Conservation (phyloP, 1,284 basidiomycete species). For the Tremellales sp. region DNA sequence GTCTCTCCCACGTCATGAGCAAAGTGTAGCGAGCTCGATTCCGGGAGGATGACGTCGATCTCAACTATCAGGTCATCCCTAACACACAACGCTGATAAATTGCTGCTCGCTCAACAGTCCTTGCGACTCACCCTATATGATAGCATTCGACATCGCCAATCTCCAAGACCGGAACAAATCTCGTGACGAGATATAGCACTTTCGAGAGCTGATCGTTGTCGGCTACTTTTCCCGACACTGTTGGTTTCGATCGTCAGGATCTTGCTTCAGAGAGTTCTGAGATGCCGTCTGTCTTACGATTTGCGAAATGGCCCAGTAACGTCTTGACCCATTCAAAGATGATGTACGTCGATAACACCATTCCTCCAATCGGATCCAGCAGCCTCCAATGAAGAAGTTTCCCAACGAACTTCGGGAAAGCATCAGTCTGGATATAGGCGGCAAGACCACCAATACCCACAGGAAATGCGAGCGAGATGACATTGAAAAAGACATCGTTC, state of each 20-base stretch:
- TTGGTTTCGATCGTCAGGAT: constrained; percentile 1
- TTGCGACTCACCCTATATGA: constrained; percentile 43
- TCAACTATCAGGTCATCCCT: constrained; percentile 52
- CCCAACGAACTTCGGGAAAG: constrained; percentile 37
- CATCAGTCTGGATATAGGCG: background rate
- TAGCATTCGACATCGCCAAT: constrained; percentile 48
- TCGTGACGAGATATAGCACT: constrained; percentile 52
- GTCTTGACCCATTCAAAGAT: constrained; percentile 50
- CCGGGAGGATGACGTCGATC: constrained; percentile 50
- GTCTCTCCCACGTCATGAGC: constrained; percentile 52
- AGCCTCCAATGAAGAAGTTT: constrained; percentile 35
- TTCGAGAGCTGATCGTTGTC: constrained; percentile 40
- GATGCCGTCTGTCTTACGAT: constrained; percentile 29
- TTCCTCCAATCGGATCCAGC: constrained; percentile 53
- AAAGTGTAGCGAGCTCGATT: constrained; percentile 46
- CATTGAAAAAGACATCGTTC: constrained; percentile 56
- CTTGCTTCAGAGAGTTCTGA: background rate
- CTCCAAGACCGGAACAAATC: constrained; percentile 48
- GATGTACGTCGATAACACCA: constrained; percentile 51
- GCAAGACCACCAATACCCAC: constrained; percentile 33
- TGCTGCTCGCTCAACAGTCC: background rate
- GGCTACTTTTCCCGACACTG: constrained; percentile 41
- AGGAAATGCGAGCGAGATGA: constrained; percentile 56
- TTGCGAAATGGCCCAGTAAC: constrained; percentile 50
- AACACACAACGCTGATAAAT: background rate